Evolutionary conservation across 2,329 filamentous ascomycete genomes (phyloP).

Genomic region (Diaporthe aspalathi): DNA sequence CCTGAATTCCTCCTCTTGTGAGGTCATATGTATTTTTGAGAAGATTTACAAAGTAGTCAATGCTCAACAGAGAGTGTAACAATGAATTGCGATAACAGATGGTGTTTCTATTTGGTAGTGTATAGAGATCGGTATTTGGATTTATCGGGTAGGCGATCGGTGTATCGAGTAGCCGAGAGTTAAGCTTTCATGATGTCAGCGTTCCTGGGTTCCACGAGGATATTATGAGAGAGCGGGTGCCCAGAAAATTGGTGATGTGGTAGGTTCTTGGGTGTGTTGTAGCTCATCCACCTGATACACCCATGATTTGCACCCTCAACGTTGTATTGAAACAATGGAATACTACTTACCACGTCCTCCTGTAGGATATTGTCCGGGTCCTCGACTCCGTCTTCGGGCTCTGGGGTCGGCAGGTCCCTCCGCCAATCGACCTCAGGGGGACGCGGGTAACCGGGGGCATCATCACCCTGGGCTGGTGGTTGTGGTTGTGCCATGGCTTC

Average conservation of each 20-base stretch:
- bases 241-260: not conserved
- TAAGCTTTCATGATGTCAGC: not conserved
- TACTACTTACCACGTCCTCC: not conserved
- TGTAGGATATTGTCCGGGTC: no score
- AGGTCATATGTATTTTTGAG: not conserved
- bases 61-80: constrained; percentile 9
- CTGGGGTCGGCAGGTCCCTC: not conserved
- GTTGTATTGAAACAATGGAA: no score
- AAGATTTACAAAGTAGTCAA: constrained; percentile 2
- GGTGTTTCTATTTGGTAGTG: not conserved
- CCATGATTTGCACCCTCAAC: not conserved
- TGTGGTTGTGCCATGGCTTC: constrained; percentile 1
- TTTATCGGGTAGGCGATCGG: not conserved
- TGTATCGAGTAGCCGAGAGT: not conserved
- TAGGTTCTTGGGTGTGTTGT: no score
- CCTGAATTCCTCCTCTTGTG: not conserved
- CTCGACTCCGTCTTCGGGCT: not conserved
- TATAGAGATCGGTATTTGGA: not conserved
- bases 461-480: no score
- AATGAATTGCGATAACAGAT: constrained; percentile 13
- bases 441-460: not conserved
- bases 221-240: not conserved
- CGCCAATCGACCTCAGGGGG: not conserved
- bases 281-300: no score
- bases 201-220: no score